phyloP scores from a whole-genome alignment of 2,329 filamentous ascomycete genomes.

The Trichoderma simmonsii region DNA sequence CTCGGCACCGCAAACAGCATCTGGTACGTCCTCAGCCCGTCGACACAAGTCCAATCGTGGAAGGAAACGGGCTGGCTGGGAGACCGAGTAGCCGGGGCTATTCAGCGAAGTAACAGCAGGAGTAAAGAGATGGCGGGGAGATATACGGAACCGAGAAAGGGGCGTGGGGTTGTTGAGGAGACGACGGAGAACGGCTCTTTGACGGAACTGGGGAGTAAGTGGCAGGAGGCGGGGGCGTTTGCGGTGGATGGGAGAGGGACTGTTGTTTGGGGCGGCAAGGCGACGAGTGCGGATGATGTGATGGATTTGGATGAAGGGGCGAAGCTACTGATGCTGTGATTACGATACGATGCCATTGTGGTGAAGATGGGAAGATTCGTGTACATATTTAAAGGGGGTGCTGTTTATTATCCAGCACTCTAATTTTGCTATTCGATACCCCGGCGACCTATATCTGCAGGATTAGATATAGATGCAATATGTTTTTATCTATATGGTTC shows the following conservation, averaged over 20 bases:
- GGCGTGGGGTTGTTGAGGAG: constrained; percentile 34
- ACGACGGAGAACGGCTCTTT: constrained; percentile 36
- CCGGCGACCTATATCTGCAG: not conserved
- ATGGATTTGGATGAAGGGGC: constrained; percentile 52
- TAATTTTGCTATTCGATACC: not conserved
- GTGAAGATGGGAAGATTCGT: not conserved
- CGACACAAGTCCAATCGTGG: constrained; percentile 51
- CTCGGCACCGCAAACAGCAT: constrained; percentile 47
- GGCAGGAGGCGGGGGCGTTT: constrained; percentile 53
- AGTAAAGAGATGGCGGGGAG: constrained; percentile 14
- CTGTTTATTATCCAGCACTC: not conserved
- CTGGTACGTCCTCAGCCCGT: constrained; percentile 54
- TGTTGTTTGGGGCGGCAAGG: constrained; percentile 51
- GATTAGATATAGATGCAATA: not conserved
- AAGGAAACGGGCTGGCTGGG: constrained; percentile 55
- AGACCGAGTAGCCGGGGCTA: constrained; percentile 46
- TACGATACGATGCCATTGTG: not conserved
- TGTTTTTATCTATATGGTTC: not conserved
- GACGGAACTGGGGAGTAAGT: constrained; percentile 53
- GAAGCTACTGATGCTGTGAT: constrained; percentile 32
- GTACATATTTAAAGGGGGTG: not conserved
- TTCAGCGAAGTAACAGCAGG: constrained; percentile 35
- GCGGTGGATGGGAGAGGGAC: constrained; percentile 48
- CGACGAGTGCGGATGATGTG: constrained; percentile 46
- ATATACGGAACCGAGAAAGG: constrained; percentile 31